Conservation (phyloP, 768 basidiomycete genomes). For the Mycena maculata region DNA sequence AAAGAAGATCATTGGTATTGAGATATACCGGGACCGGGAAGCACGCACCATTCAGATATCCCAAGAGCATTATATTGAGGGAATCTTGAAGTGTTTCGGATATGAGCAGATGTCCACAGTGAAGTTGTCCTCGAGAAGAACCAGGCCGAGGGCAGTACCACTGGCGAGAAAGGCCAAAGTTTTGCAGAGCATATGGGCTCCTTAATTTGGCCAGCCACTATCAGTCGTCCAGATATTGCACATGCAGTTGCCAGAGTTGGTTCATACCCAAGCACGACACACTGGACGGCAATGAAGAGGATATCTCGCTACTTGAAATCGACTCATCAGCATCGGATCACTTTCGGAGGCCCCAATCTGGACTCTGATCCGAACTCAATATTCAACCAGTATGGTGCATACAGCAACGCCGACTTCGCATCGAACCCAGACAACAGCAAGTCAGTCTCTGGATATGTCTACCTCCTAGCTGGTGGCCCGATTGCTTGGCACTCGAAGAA, state of each 20-base stretch:
- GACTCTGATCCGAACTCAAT: neutral
- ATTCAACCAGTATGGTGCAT: constrained; percentile 1
- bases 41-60: neutral
- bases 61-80: constrained; percentile 2
- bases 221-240: neutral
- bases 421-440: constrained; percentile 31
- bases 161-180: neutral
- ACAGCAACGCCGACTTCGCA: constrained; percentile 11
- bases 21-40: constrained; percentile 28
- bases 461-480: constrained; percentile 34
- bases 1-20: constrained; percentile 39
- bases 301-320: neutral
- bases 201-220: constrained; percentile 36
- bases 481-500: constrained; percentile 38
- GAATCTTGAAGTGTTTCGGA: constrained; percentile 11
- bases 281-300: constrained; percentile 11
- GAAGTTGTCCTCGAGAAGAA: constrained; percentile 18
- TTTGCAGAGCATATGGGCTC: neutral
- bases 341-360: neutral
- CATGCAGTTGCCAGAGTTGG: neutral
- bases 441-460: constrained; percentile 43
- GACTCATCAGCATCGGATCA: neutral
- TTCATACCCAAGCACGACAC: neutral
- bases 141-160: neutral
- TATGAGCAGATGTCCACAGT: constrained; percentile 10